A percentile compares a stretch with the other conserved stretches of the same genome.
Evolutionary conservation across 257 asterid genomes (phyloP).

Genomic region (Catharanthus roseus): DNA sequence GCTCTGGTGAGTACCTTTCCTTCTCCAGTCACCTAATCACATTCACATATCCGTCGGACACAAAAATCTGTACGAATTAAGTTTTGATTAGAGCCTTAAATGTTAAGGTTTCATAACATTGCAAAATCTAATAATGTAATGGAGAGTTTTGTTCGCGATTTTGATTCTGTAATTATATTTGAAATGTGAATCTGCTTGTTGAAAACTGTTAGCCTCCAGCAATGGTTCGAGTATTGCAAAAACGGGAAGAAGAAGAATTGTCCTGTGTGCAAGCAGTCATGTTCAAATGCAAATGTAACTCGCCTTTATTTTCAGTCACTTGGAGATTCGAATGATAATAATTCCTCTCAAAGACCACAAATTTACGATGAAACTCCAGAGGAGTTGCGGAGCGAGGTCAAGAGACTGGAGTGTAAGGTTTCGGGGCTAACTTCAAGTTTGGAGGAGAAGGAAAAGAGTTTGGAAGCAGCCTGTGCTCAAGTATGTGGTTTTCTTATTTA

Average conservation of each 20-base stretch:
- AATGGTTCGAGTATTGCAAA: slow-evolving; percentile 96
- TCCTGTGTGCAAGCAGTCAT: slow-evolving; percentile 86
- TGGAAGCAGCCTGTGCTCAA: slow-evolving; percentile 48
- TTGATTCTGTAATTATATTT: background rate
- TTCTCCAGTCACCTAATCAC: background rate
- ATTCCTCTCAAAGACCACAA: slow-evolving; percentile 44
- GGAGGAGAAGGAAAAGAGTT: slow-evolving; percentile 59
- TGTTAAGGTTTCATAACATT: background rate
- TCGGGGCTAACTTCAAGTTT: slow-evolving; percentile 53
- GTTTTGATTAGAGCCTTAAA: background rate
- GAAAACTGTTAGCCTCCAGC: slow-evolving; percentile 57
- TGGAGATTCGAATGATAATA: slow-evolving; percentile 60
- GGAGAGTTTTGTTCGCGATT: background rate
- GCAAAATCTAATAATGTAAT: background rate
- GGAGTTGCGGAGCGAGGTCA: slow-evolving; percentile 58
- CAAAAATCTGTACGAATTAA: background rate
- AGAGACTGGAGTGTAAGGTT: slow-evolving; percentile 71
- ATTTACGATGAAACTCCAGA: slow-evolving; percentile 34
- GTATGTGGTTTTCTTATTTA: slow-evolving; percentile 24
- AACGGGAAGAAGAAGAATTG: slow-evolving; percentile 79
- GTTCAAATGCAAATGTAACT: slow-evolving; percentile 51
- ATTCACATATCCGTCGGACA: background rate
- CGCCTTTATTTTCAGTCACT: slow-evolving; percentile 88
- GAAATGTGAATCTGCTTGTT: background rate
- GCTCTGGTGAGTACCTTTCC: slow-evolving; percentile 54